A percentile compares a stretch with the other conserved stretches of the same genome.
These are phyloP conservation scores for Fusarium sp. DNA, from an alignment of 2,329 filamentous ascomycete genomes.

Conservation along the genomic window DNA sequence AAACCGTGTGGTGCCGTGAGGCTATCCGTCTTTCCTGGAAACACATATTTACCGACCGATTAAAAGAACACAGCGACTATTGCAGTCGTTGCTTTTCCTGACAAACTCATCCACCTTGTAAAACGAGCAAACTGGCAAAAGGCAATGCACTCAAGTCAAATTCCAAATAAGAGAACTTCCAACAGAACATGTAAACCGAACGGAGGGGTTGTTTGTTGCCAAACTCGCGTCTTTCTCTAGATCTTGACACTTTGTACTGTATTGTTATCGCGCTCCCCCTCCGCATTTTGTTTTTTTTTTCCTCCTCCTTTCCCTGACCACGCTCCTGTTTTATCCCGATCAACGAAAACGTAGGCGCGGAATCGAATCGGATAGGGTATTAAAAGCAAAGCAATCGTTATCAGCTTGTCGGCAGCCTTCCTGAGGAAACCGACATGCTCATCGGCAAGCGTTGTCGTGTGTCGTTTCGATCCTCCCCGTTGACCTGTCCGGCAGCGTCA, in stretches of 20 bases:
- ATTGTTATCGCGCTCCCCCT: constrained; percentile 32
- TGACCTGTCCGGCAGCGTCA: constrained; percentile 46
- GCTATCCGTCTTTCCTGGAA: constrained; percentile 53
- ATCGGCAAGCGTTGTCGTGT: constrained; percentile 32
- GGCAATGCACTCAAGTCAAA: constrained; percentile 26
- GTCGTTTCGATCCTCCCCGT: constrained; percentile 29
- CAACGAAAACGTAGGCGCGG: constrained; percentile 30
- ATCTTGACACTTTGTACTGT: constrained; percentile 38
- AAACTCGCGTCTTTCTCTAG: constrained; percentile 48
- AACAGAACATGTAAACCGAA: constrained; percentile 31
- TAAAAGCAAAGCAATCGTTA: constrained; percentile 35
- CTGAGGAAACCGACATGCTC: constrained; percentile 30
- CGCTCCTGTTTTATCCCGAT: constrained; percentile 37
- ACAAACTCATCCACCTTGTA: constrained; percentile 19
- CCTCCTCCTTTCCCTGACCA: constrained; percentile 13
- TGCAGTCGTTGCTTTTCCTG: constrained; percentile 33
- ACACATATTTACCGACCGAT: constrained; percentile 45
- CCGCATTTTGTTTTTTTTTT: constrained; percentile 26
- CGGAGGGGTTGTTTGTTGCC: constrained; percentile 47
- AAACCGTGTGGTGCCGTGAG: constrained; percentile 53
- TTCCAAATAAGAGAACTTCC: constrained; percentile 17
- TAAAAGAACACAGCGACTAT: constrained; percentile 37
- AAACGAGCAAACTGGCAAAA: constrained; percentile 25
- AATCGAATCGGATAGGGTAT: constrained; percentile 32
- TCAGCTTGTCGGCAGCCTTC: constrained; percentile 34